These are phyloP conservation scores for Colletotrichum kahawae DNA, from an alignment of 2,329 filamentous ascomycete species.

Conservation along the genomic window DNA sequence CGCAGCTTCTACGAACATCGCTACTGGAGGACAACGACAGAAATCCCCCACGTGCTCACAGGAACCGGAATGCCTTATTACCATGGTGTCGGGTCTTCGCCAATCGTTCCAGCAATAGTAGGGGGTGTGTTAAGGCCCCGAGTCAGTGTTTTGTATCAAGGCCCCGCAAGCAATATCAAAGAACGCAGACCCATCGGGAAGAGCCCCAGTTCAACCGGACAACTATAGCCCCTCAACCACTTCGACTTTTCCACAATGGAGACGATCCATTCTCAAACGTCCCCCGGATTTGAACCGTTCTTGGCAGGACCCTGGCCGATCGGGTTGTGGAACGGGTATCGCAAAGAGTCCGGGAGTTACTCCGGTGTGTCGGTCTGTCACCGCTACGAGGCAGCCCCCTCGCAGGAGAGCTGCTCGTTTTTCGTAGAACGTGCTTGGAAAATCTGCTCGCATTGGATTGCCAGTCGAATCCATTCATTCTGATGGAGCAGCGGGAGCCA, in stretches of 20 bases:
- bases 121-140: background rate
- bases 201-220: background rate
- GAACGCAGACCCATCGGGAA: background rate
- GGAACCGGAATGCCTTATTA: background rate
- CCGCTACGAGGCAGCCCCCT: background rate
- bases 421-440: background rate
- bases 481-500: background rate
- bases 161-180: background rate
- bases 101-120: background rate
- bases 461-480: background rate
- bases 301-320: constrained; percentile 7
- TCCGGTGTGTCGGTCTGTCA: background rate
- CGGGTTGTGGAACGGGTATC: background rate
- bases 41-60: constrained; percentile 1
- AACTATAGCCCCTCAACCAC: background rate
- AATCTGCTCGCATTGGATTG: background rate
- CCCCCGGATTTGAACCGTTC: background rate
- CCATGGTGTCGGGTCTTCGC: background rate
- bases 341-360: background rate
- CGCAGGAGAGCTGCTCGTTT: background rate
- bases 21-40: background rate
- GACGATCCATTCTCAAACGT: background rate
- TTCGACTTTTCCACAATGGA: background rate
- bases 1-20: background rate
- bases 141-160: background rate